A percentile compares a stretch with the other conserved stretches of the same genome.
Evolutionary conservation across 805 yeast species (phyloP).

Genomic region (Torulaspora franciscae): DNA sequence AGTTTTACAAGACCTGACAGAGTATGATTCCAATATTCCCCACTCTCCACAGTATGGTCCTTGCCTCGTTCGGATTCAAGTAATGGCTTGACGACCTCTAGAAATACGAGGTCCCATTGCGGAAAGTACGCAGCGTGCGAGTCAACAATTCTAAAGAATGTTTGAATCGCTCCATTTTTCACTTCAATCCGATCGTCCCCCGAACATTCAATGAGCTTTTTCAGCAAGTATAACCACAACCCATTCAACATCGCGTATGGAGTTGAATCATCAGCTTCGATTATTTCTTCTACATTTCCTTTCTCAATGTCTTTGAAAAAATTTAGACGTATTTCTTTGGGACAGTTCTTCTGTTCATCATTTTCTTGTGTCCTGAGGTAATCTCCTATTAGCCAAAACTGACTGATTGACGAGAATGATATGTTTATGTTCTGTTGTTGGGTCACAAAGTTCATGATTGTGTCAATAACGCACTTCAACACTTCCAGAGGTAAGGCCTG

Average conservation of each 20-base stretch:
- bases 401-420: slow-evolving; percentile 85
- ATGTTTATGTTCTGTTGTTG: slow-evolving; percentile 76
- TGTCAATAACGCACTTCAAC: slow-evolving; percentile 60
- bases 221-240: slow-evolving; percentile 61
- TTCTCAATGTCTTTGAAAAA: slow-evolving; percentile 18
- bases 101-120: slow-evolving; percentile 65
- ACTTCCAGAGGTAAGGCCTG: slow-evolving; percentile 64
- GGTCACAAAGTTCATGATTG: slow-evolving; percentile 62
- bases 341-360: slow-evolving; percentile 8
- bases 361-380: slow-evolving; percentile 41
- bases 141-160: slow-evolving; percentile 76
- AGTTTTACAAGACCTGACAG: slow-evolving; percentile 63
- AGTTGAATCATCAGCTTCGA: slow-evolving; percentile 20
- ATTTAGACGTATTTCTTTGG: slow-evolving; percentile 1
- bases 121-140: slow-evolving; percentile 57
- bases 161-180: slow-evolving; percentile 83
- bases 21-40: slow-evolving; percentile 58
- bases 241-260: slow-evolving; percentile 35
- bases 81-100: slow-evolving; percentile 55
- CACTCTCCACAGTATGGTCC: slow-evolving; percentile 41
- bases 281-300: slow-evolving; percentile 28
- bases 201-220: slow-evolving; percentile 58
- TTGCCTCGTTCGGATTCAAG: slow-evolving; percentile 32
- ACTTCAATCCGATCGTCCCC: slow-evolving; percentile 70
- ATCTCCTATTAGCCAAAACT: slow-evolving; percentile 90